Percentiles rank a stretch among this genome's conserved stretches.
Evolutionary conservation across 257 asterid genomes (phyloP).

Genomic region (Thymus quinquecostatus): DNA sequence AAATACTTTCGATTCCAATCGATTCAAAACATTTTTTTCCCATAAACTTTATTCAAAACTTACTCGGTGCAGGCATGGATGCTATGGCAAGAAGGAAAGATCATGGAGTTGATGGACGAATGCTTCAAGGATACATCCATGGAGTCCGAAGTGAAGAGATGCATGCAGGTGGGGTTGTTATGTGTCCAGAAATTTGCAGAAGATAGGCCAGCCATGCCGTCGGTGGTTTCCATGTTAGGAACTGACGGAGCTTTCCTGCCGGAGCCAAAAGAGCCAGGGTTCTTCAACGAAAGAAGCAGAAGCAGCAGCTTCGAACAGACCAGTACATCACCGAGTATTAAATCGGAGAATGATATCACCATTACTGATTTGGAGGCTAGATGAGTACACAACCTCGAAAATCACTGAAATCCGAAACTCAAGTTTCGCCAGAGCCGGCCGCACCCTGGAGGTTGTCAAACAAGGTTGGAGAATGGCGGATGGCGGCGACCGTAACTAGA

Average conservation of each 20-base stretch:
- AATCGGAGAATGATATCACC: no score
- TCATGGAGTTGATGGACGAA: slow-evolving; percentile 32
- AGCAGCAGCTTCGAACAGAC: no score
- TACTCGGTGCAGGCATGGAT: slow-evolving; percentile 41
- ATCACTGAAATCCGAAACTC: no score
- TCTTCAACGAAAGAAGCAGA: background rate
- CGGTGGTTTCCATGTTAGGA: slow-evolving; percentile 5
- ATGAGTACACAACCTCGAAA: no score
- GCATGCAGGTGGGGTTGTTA: slow-evolving; percentile 27
- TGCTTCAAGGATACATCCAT: background rate
- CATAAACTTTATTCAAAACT: background rate
- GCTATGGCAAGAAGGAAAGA: slow-evolving; percentile 38
- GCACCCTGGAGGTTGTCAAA: no score
- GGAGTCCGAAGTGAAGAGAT: slow-evolving; percentile 17
- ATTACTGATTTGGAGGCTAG: no score
- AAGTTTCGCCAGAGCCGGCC: no score
- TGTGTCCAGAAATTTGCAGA: slow-evolving; percentile 6
- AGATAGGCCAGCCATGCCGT: slow-evolving; percentile 16
- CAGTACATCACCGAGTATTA: no score
- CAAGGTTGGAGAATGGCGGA: no score
- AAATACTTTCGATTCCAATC: background rate
- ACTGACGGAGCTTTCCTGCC: background rate
- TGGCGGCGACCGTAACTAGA: no score
- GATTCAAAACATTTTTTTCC: no score
- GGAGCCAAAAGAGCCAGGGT: slow-evolving; percentile 5